A percentile compares a stretch with the other conserved stretches of the same genome.
Evolutionary conservation across 495 filamentous ascomycete genomes (phyloP).

Genomic region (Amphirosellinia nigrospora): DNA sequence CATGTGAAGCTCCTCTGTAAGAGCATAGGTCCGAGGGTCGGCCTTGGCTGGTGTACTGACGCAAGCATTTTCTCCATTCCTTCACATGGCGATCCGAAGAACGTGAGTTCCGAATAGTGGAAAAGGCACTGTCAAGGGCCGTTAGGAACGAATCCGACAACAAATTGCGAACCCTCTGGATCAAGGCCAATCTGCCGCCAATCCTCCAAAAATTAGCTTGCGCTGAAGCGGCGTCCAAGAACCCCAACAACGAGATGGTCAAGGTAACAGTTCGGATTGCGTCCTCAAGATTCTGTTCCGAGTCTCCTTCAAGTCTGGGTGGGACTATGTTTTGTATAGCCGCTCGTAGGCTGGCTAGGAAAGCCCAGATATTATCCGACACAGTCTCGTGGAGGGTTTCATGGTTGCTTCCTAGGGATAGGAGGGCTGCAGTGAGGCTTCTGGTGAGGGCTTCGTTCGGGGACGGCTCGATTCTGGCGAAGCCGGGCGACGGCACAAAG

Average conservation of each 20-base stretch:
- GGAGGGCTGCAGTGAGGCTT: constrained; percentile 76
- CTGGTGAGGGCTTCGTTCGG: constrained; percentile 88
- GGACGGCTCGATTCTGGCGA: constrained; percentile 81
- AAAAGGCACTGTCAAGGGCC: constrained; percentile 84
- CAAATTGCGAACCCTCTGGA: constrained; percentile 70
- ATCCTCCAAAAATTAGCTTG: constrained; percentile 80
- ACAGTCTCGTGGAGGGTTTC: constrained; percentile 66
- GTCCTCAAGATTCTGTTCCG: constrained; percentile 64
- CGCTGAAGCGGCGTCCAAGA: constrained; percentile 78
- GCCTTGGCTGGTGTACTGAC: constrained; percentile 79
- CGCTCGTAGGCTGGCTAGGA: constrained; percentile 68
- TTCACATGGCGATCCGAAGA: constrained; percentile 55
- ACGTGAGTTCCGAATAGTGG: constrained; percentile 74
- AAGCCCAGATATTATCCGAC: constrained; percentile 65
- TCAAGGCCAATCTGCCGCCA: constrained; percentile 70
- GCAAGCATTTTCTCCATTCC: constrained; percentile 83
- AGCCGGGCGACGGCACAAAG: constrained; percentile 79
- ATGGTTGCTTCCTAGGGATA: constrained; percentile 76
- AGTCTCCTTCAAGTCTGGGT: constrained; percentile 56
- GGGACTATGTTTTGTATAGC: constrained; percentile 44
- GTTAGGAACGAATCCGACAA: constrained; percentile 84
- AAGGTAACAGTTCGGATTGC: constrained; percentile 72
- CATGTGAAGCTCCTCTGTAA: constrained; percentile 85
- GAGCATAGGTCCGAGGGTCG: constrained; percentile 92
- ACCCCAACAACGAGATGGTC: constrained; percentile 82